These are phyloP conservation scores for Thraustotheca clavata DNA, from an alignment of 352 stramenopile genomes.

Conservation along the genomic window DNA sequence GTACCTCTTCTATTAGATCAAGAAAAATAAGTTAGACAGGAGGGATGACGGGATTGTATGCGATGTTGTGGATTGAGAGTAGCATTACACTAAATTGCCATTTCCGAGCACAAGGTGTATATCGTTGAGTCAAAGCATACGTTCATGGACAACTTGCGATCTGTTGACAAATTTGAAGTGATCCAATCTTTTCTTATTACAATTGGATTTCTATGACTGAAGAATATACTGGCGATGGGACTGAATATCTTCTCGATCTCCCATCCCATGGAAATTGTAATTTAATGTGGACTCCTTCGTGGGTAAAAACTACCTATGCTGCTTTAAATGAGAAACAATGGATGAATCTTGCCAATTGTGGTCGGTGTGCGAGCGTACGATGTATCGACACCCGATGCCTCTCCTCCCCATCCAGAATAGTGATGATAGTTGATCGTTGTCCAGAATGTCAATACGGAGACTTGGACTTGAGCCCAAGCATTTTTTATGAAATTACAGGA, in stretches of 20 bases:
- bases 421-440: constrained; percentile 66
- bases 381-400: constrained; percentile 43
- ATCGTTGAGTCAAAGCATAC: no score
- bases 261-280: constrained; percentile 35
- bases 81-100: no score
- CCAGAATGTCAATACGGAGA: constrained; percentile 42
- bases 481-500: constrained; percentile 22
- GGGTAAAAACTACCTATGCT: constrained; percentile 43
- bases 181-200: no score
- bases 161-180: no score
- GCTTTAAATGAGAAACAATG: constrained; percentile 40
- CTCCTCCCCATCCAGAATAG: constrained; percentile 26
- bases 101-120: no score
- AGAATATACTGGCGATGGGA: no score
- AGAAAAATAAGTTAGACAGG: no score
- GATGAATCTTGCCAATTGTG: constrained; percentile 18
- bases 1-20: no score
- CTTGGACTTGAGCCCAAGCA: constrained; percentile 41
- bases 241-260: constrained; percentile 39
- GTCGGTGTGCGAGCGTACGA: constrained; percentile 33
- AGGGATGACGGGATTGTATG: no score
- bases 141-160: no score
- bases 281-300: constrained; percentile 22
- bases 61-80: no score
- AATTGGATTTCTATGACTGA: no score